Evolutionary conservation across 2,329 filamentous ascomycete species (phyloP).

Genomic region (Anisogramma anomala): DNA sequence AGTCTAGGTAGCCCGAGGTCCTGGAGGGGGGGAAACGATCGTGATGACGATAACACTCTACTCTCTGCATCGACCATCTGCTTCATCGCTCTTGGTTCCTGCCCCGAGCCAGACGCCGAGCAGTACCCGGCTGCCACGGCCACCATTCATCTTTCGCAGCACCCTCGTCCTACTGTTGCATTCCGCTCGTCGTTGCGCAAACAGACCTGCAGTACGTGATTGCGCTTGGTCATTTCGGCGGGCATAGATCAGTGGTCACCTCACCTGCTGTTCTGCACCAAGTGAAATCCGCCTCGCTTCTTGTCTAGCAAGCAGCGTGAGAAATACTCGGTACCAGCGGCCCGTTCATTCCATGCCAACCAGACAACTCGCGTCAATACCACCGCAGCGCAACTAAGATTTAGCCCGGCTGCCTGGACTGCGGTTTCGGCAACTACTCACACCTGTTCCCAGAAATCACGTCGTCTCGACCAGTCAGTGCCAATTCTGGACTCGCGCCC

Average conservation of each 20-base stretch:
- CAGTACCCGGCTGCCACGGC: not conserved
- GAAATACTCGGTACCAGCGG: no score
- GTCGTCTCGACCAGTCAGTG: not conserved
- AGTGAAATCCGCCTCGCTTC: no score
- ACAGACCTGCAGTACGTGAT: conserved; percentile 7
- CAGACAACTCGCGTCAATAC: not conserved
- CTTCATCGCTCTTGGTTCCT: no score
- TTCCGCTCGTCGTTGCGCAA: not conserved
- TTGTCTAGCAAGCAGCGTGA: no score
- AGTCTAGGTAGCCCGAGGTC: no score
- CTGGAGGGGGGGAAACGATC: no score
- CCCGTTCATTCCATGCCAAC: no score
- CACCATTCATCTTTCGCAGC: conserved; percentile 6
- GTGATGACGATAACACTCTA: not conserved
- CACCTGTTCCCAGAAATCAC: no score
- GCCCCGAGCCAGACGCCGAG: no score
- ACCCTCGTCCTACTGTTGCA: conserved; percentile 2
- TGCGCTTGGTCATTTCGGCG: conserved; percentile 3
- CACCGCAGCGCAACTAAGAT: not conserved
- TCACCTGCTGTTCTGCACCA: not conserved
- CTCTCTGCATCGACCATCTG: not conserved
- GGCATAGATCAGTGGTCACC: not conserved
- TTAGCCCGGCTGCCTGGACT: no score
- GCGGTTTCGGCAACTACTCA: no score
- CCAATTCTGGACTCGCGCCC: not conserved